Conservation (phyloP, 441 rosid species). For the Adansonia madagascariensis region DNA sequence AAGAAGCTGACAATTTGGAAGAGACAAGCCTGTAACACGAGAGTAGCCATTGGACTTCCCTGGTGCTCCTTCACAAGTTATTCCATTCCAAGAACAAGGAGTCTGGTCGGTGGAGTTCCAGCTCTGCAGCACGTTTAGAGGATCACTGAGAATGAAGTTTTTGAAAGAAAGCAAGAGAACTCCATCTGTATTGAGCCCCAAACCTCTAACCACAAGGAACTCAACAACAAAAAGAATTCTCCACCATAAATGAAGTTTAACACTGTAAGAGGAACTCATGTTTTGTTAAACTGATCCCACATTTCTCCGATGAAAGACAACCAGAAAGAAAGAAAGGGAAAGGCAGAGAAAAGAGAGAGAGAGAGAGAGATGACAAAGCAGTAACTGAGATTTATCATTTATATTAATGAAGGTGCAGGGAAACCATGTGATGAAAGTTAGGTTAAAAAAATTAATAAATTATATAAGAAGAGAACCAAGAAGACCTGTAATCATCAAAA, state of each 20-base stretch:
- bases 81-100: conserved; percentile 89
- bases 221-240: conserved; percentile 27
- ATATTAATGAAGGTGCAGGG: conserved; percentile 25
- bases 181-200: conserved; percentile 63
- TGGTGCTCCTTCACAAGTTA: conserved; percentile 48
- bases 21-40: conserved; percentile 60
- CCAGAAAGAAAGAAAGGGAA: no score
- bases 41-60: conserved; percentile 31
- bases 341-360: not conserved
- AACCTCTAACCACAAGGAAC: conserved; percentile 35
- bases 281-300: conserved; percentile 47
- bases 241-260: conserved; percentile 45
- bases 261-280: conserved; percentile 42
- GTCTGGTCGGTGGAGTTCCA: conserved; percentile 65
- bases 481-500: not conserved
- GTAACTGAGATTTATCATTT: conserved; percentile 42
- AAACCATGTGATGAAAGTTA: conserved; percentile 43
- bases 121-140: conserved; percentile 46
- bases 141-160: conserved; percentile 61
- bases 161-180: conserved; percentile 74
- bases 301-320: conserved; percentile 32
- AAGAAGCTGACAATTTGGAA: conserved; percentile 61
- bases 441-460: conserved; percentile 18
- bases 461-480: conserved; percentile 18
- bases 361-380: conserved; percentile 9